Percentiles rank a stretch among this genome's conserved stretches.
These are phyloP conservation scores for Salicornia ramosissima DNA, from an alignment of 148 eudicot species.

Conservation along the genomic window DNA sequence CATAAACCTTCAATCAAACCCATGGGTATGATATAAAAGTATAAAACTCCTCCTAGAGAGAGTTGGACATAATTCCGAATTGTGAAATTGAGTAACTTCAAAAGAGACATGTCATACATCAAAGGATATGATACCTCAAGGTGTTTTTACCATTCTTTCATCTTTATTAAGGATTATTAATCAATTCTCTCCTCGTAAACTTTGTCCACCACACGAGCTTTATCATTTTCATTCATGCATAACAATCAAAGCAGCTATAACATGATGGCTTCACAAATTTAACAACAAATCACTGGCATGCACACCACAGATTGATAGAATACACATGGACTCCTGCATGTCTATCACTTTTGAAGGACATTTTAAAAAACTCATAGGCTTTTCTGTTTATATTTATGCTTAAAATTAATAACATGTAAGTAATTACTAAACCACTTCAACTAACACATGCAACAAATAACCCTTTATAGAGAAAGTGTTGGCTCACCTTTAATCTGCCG, in stretches of 20 bases:
- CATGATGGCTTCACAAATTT: not conserved
- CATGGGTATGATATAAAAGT: not conserved
- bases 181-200: not conserved
- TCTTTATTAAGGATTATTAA: not conserved
- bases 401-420: not conserved
- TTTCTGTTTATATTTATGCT: not conserved
- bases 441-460: not conserved
- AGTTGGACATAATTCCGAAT: no score
- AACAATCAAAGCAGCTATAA: not conserved
- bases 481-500: slow-evolving; percentile 68
- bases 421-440: not conserved
- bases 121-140: not conserved
- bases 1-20: not conserved
- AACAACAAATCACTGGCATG: not conserved
- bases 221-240: not conserved
- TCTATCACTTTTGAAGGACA: not conserved
- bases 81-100: not conserved
- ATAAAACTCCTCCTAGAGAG: no score
- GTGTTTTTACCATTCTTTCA: not conserved
- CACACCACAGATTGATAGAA: not conserved
- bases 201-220: not conserved
- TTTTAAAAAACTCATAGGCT: not conserved
- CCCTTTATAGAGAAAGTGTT: not conserved
- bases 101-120: not conserved
- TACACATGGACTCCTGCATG: not conserved